Conservation (phyloP, 371 early-diverging fungal species). For the Coemansia sp. region DNA sequence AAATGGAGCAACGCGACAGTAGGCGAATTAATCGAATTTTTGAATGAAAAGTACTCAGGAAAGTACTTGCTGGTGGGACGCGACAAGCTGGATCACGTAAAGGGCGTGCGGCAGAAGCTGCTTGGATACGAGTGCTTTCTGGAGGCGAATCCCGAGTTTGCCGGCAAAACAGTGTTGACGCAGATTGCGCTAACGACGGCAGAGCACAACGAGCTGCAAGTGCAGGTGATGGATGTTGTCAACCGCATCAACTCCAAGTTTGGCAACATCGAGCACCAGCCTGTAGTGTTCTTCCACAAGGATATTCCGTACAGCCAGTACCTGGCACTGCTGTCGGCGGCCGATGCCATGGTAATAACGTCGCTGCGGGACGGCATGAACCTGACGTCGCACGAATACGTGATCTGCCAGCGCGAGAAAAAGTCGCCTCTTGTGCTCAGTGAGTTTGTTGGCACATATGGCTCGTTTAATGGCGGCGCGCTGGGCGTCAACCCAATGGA, state of each 20-base stretch:
- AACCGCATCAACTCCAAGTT: slow-evolving; percentile 67
- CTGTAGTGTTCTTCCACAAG: slow-evolving; percentile 79
- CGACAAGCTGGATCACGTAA: slow-evolving; percentile 98
- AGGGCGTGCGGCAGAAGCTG: slow-evolving; percentile 97
- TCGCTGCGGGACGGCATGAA: slow-evolving; percentile 99
- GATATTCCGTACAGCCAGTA: slow-evolving; percentile 92
- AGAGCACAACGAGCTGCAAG: slow-evolving; percentile 61
- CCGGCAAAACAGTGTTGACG: slow-evolving; percentile 79
- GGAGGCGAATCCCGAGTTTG: slow-evolving; percentile 85
- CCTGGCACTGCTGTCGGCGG: slow-evolving; percentile 89
- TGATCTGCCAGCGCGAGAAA: slow-evolving; percentile 94
- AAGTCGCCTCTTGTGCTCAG: slow-evolving; percentile 91
- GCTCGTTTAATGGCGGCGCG: slow-evolving; percentile 82
- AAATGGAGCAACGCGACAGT: slow-evolving; percentile 65
- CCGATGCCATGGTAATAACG: slow-evolving; percentile 95
- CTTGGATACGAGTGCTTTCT: slow-evolving; percentile 93
- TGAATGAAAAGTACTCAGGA: slow-evolving; percentile 84
- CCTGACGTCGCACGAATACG: slow-evolving; percentile 96
- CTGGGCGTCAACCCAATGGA: slow-evolving; percentile 98
- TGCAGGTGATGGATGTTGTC: slow-evolving; percentile 64
- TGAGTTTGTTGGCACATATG: slow-evolving; percentile 97
- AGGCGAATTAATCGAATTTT: slow-evolving; percentile 65
- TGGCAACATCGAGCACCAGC: slow-evolving; percentile 68
- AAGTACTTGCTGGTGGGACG: slow-evolving; percentile 96
- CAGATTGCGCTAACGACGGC: slow-evolving; percentile 77